Evolutionary conservation across 257 asterid species (phyloP).

Genomic region (Solanum bulbocastanum): DNA sequence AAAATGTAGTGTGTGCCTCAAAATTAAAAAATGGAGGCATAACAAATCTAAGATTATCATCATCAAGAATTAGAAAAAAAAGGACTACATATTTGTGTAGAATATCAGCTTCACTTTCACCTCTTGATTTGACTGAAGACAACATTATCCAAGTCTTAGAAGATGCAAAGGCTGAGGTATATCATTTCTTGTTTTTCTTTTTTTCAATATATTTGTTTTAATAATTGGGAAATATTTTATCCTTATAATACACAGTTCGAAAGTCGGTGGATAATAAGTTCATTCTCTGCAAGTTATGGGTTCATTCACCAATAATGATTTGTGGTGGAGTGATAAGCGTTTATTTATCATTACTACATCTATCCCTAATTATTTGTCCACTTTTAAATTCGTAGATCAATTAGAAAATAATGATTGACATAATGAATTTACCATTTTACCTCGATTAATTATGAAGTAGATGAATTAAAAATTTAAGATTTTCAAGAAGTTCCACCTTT

Average conservation of each 20-base stretch:
- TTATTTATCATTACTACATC: neutral
- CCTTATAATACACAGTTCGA: neutral
- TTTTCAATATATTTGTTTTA: neutral
- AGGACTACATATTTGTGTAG: neutral
- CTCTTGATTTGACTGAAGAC: slow-evolving; percentile 74
- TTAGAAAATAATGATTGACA: no score
- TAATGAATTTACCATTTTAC: no score
- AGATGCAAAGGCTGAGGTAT: slow-evolving; percentile 67
- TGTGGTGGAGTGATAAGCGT: neutral
- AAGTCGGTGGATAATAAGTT: neutral
- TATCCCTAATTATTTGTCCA: no score
- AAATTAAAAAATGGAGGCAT: slow-evolving; percentile 15
- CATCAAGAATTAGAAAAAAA: neutral
- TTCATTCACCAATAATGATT: neutral
- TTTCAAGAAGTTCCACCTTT: no score
- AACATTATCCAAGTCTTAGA: slow-evolving; percentile 48
- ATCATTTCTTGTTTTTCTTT: neutral
- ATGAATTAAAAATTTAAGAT: no score
- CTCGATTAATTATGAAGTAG: no score
- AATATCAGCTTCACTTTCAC: slow-evolving; percentile 42
- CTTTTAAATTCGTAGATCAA: no score
- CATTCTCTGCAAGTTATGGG: neutral
- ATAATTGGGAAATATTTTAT: neutral
- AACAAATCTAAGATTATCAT: slow-evolving; percentile 4
- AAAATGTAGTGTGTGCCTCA: neutral